Evolutionary conservation across 2,329 filamentous ascomycete species (phyloP), one percentile per base, ranked within the genome.

Genomic region (Parafenestella ontariensis): DNA sequence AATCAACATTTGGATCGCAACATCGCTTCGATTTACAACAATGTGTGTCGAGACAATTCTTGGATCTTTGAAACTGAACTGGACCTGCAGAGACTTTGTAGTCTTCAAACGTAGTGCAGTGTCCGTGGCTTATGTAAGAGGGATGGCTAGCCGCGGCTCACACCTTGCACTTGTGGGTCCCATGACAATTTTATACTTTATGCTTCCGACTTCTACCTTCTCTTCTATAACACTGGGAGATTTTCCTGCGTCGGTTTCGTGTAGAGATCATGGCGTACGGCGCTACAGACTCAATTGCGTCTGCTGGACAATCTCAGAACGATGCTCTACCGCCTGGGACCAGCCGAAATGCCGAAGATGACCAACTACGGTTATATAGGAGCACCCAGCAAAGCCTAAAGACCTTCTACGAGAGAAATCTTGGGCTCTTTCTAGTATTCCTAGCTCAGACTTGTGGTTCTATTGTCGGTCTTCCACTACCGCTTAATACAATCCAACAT

Each of bases 401-500:
- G 15, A 39, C 44, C 0, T 69, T 68, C 26, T 69, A 66, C 18
- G 50, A 64, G 0, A 58, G 62, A 18, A 69, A 69, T 26, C 66
- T 69, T 34, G 66, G 66, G 0, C 52, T 69, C 0, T 59, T 69
- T 1, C 18, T 69, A 1, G 66, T 69, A 0, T 69, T 69, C 23
- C 34, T 68, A 1, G 65, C 66, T 15, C 66, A 69, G 23, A 68
- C 92, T 1, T 69, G 66, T 26, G 66, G 66, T 7, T 65, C 62
- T 15, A 43, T 68, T 11, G 63, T 66, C 44, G 18, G 61, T 48
- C 13, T 5, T 11, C 13, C 24, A 21, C 28, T 33, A n/a, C 20
- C 2, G 31, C 20, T n/a, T 7, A 44, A 31, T 17, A 15, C 11
- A 26, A 37, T 1, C n/a, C 18, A 40, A 43, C 21, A 17, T 34